Evolutionary conservation across 1,139 yeast species (phyloP).

Genomic region (Lodderomyces orthopsilosis): DNA sequence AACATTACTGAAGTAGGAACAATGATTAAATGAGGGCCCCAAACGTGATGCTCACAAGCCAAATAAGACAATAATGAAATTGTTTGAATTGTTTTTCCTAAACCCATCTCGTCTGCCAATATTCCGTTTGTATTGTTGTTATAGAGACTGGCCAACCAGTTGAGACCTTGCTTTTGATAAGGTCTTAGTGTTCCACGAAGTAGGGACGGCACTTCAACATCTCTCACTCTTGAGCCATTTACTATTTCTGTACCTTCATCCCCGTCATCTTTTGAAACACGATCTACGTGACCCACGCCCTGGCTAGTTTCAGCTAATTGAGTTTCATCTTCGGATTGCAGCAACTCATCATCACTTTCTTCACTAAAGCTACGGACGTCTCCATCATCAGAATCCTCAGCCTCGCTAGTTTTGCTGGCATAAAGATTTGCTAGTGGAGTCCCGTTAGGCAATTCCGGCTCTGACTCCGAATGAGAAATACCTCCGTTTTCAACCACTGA

Average conservation of each 20-base stretch:
- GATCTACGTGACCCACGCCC: constrained; percentile 1
- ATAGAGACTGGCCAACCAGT: constrained; percentile 94
- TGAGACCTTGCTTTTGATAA: constrained; percentile 93
- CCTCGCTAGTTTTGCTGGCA: not conserved
- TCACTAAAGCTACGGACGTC: constrained; percentile 1
- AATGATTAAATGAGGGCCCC: constrained; percentile 98
- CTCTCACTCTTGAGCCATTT: constrained; percentile 54
- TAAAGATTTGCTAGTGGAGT: not conserved
- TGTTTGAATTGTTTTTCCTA: constrained; percentile 96
- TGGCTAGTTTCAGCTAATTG: not conserved
- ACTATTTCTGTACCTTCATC: constrained; percentile 20
- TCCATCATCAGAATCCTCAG: constrained; percentile 3
- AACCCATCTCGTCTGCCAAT: constrained; percentile 98
- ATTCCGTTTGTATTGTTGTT: constrained; percentile 94
- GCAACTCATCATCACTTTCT: constrained; percentile 9
- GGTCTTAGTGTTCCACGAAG: constrained; percentile 83
- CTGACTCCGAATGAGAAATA: constrained; percentile 4
- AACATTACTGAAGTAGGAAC: constrained; percentile 99
- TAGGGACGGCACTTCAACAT: constrained; percentile 66
- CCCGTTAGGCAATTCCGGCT: not conserved
- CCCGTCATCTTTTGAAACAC: constrained; percentile 10
- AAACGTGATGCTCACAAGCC: constrained; percentile 88
- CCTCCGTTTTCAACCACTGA: not conserved
- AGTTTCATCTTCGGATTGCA: not conserved
- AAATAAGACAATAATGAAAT: constrained; percentile 81